Evolutionary conservation across 202 grass and related monocot species (phyloP).

Genomic region (Hordeum pubiflorum): DNA sequence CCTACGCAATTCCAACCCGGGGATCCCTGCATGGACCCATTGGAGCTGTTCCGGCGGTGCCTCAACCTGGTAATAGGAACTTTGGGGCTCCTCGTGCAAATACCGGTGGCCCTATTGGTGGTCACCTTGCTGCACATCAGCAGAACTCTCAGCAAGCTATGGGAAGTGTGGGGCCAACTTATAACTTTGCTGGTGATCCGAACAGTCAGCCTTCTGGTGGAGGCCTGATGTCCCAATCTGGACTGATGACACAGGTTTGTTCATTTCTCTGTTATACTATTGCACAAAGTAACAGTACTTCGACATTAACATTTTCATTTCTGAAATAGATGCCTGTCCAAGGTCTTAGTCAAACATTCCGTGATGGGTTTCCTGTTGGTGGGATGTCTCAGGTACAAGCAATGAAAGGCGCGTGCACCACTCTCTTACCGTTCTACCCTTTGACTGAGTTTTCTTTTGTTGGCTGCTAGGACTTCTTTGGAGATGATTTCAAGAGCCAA

Average conservation of each 20-base stretch:
- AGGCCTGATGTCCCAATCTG: slow-evolving; percentile 72
- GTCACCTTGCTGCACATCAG: slow-evolving; percentile 77
- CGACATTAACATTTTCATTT: slow-evolving; percentile 25
- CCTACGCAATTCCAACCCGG: slow-evolving; percentile 90
- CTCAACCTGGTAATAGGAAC: slow-evolving; percentile 75
- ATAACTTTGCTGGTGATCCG: slow-evolving; percentile 59
- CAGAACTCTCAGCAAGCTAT: slow-evolving; percentile 78
- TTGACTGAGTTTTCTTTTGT: slow-evolving; percentile 14
- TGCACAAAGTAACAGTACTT: slow-evolving; percentile 14
- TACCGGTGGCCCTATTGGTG: slow-evolving; percentile 85
- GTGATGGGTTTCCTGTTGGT: slow-evolving; percentile 92
- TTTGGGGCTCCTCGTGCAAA: slow-evolving; percentile 76
- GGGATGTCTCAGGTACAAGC: slow-evolving; percentile 91
- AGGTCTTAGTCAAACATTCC: slow-evolving; percentile 95
- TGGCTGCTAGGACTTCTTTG: slow-evolving; percentile 73
- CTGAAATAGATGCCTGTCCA: slow-evolving; percentile 71
- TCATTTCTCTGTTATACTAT: neutral
- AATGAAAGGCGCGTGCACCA: slow-evolving; percentile 8
- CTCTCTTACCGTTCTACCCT: slow-evolving; percentile 4
- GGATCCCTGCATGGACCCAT: slow-evolving; percentile 77
- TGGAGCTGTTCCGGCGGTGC: slow-evolving; percentile 65
- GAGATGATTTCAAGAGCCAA: slow-evolving; percentile 98
- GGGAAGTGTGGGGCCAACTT: slow-evolving; percentile 57
- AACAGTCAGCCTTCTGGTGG: slow-evolving; percentile 87
- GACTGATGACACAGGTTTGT: slow-evolving; percentile 93